Percentiles rank a stretch among this genome's conserved stretches.
phyloP scores from a whole-genome alignment of 2,329 filamentous ascomycete species.

The Juglanconis sp. region DNA sequence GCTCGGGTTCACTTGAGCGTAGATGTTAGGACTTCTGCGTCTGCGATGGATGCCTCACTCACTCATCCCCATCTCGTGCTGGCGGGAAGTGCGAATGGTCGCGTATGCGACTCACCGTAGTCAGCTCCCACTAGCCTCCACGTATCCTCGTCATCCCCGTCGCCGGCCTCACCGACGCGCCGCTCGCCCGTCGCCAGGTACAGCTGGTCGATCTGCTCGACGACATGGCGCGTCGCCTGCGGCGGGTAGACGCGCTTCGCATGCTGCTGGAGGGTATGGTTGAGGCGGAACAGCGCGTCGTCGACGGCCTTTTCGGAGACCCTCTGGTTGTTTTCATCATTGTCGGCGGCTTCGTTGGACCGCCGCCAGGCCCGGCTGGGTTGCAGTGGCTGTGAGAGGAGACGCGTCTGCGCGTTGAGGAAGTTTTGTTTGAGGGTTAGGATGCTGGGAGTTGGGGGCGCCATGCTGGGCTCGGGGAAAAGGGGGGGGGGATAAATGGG shows the following conservation, averaged over 20 bases:
- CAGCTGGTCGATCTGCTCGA: conserved; percentile 67
- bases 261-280: conserved; percentile 63
- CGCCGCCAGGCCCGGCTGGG: conserved; percentile 53
- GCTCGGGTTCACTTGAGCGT: conserved; percentile 35
- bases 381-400: conserved; percentile 57
- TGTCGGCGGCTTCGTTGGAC: conserved; percentile 40
- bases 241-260: conserved; percentile 63
- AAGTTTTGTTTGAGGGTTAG: conserved; percentile 64
- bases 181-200: conserved; percentile 51
- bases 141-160: conserved; percentile 36
- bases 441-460: conserved; percentile 47
- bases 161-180: conserved; percentile 20
- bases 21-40: background rate
- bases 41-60: background rate
- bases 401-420: conserved; percentile 58
- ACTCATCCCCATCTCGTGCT: background rate
- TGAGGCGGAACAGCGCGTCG: conserved; percentile 56
- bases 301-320: conserved; percentile 51
- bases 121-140: conserved; percentile 41
- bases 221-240: conserved; percentile 67
- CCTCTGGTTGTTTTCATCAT: conserved; percentile 21
- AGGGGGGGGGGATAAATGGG: background rate
- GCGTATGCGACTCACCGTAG: conserved; percentile 35
- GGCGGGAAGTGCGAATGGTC: conserved; percentile 19
- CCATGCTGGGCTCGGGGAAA: conserved; percentile 20